A percentile compares a stretch with the other conserved stretches of the same genome.
phyloP scores from a whole-genome alignment of 441 rosid species.

The Corymbia citriodora region DNA sequence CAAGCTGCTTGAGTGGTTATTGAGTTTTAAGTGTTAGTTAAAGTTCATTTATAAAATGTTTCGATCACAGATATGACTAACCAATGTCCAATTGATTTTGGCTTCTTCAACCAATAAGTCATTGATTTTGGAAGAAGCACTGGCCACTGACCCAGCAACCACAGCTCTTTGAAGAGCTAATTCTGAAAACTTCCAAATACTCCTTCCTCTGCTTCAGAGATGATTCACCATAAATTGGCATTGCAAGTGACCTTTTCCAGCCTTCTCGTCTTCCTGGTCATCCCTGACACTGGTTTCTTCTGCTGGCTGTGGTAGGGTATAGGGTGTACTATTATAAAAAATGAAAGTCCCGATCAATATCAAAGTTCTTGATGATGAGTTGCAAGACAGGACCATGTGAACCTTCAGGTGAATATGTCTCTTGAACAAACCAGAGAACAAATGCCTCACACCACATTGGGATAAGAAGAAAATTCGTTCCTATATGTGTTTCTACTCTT shows the following conservation, averaged over 20 bases:
- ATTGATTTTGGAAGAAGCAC: background rate
- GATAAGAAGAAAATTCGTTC: background rate
- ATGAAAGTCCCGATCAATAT: background rate
- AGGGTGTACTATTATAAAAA: background rate
- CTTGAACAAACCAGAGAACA: background rate
- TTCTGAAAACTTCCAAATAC: background rate
- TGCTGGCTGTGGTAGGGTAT: background rate
- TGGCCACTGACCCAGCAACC: background rate
- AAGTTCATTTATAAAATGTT: background rate
- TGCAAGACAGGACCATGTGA: slow-evolving; percentile 27
- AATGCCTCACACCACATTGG: background rate
- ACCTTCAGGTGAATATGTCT: slow-evolving; percentile 5
- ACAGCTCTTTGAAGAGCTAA: background rate
- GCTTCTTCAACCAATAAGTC: background rate
- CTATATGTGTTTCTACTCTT: background rate
- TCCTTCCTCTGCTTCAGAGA: background rate
- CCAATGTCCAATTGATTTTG: background rate
- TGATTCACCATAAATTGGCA: background rate
- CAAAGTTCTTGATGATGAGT: background rate
- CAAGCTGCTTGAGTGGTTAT: background rate
- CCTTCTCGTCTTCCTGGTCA: background rate
- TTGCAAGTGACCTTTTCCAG: background rate
- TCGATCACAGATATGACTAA: background rate
- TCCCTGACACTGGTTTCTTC: background rate
- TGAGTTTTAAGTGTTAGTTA: background rate